Conservation (phyloP, 2,329 filamentous ascomycete genomes). For the Aspergillus ustus region DNA sequence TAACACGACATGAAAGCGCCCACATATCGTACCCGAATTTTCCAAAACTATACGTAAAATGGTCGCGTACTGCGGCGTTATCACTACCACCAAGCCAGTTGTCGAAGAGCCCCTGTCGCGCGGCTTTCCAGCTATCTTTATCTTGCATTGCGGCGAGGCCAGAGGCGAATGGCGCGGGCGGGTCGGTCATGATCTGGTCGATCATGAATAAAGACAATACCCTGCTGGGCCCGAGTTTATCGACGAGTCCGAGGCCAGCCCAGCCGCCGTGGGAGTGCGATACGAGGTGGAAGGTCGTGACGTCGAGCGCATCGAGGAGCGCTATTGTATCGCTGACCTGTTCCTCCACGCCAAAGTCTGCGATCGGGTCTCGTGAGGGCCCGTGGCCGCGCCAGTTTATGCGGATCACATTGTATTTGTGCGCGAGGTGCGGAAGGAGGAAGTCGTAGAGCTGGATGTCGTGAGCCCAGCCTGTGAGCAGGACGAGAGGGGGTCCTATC, state of each 20-base stretch:
- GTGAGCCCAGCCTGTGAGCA: slow-evolving; percentile 5
- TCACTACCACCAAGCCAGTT: background rate
- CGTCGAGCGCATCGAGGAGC: background rate
- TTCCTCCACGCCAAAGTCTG: background rate
- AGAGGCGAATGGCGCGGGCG: background rate
- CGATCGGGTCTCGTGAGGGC: background rate
- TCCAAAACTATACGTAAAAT: background rate
- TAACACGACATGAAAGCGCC: slow-evolving; percentile 3
- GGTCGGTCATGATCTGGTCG: slow-evolving; percentile 6
- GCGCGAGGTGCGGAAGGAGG: background rate
- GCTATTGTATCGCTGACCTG: slow-evolving; percentile 1
- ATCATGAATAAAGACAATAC: slow-evolving; percentile 2
- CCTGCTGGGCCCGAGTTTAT: background rate
- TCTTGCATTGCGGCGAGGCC: background rate
- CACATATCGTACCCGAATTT: background rate
- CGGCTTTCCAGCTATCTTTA: background rate
- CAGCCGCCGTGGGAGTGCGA: slow-evolving; percentile 6
- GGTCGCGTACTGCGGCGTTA: background rate
- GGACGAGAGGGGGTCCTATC: background rate
- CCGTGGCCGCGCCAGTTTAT: slow-evolving; percentile 4
- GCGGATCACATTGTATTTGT: slow-evolving; percentile 2
- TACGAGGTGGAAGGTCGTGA: background rate
- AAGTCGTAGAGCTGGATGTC: slow-evolving; percentile 2
- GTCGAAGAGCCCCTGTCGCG: background rate
- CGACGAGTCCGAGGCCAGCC: background rate